Evolutionary conservation across 2,329 filamentous ascomycete genomes (phyloP).

Genomic region (Fusarium neocosmosporiellum): DNA sequence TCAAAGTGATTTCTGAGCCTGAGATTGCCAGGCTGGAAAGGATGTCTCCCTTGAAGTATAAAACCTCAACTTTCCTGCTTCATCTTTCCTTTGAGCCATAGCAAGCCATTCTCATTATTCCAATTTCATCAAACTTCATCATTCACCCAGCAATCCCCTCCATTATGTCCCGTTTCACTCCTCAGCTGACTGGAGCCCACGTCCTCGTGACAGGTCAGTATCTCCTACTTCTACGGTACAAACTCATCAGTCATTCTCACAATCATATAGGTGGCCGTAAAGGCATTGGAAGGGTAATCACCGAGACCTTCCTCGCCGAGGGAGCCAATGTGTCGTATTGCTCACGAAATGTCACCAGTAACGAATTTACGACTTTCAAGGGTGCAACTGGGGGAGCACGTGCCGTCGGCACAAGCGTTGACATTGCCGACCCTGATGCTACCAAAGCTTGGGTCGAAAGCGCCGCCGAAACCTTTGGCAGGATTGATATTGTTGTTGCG

Average conservation of each 20-base stretch:
- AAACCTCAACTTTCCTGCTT: background rate
- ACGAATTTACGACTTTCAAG: conserved; percentile 37
- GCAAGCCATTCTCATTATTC: background rate
- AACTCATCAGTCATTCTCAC: background rate
- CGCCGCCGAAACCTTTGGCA: conserved; percentile 32
- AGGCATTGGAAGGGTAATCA: conserved; percentile 40
- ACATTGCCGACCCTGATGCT: conserved; percentile 27
- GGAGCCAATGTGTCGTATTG: conserved; percentile 45
- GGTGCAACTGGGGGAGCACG: conserved; percentile 12
- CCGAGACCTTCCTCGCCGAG: conserved; percentile 36
- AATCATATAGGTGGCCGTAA: conserved; percentile 36
- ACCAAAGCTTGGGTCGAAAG: conserved; percentile 31
- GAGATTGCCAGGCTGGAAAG: background rate
- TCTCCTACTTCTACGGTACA: background rate
- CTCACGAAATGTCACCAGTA: conserved; percentile 24
- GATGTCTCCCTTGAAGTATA: background rate
- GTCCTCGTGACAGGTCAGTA: conserved; percentile 21
- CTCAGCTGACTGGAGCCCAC: conserved; percentile 25
- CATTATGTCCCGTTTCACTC: conserved; percentile 20
- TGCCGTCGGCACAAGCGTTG: conserved; percentile 35
- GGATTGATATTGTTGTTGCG: conserved; percentile 40
- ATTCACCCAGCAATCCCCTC: background rate
- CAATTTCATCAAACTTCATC: background rate
- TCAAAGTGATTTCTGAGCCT: background rate
- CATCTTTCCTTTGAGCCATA: background rate